Base-by-base conservation (phyloP, 202 grass and related monocot genomes). In the Elaeis oleifera region DNA sequence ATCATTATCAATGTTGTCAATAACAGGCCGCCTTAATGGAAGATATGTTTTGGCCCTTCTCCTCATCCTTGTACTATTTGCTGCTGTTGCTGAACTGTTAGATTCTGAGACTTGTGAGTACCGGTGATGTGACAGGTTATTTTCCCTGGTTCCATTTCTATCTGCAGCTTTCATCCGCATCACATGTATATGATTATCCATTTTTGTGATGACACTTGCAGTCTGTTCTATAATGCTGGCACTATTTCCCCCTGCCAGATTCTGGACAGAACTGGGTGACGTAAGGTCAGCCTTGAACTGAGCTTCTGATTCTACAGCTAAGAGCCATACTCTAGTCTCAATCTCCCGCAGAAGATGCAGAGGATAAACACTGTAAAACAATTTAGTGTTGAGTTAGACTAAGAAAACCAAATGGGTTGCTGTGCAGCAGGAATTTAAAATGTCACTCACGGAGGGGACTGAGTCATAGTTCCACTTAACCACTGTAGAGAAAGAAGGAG, bases 381-480 rank as follows among this genome's bases (percentile, higher is more conserved):
- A 44, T 13, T 44, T 44, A 44, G 36, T 36, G 21, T 57, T 70
- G 9, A 5, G 9, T 28, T 21, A 70, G 54, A 54, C 8, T 5
- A 53, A 67, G 18, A 64, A 31, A 54, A 18, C 54, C 26, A 13
- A 44, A 44, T 44, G 36, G 36, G 36, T 13, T 13, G 36, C 36
- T 44, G 36, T 44, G 36, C 36, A 44, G 36, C 9, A 44, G 36
- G 32, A 13, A 11, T 14, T 44, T 58, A 56, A 20, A 71, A 59
- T 65, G 23, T 67, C 81, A 72, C 81, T 78, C 86, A 97, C 92
- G 79, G 88, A 73, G 92, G 71, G 56, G 80, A 82, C 61, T 91
- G 90, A 67, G 84, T 91, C 59, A 97, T 86, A 67, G 92, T 86
- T 83, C 92, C 92, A 79, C 88, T 97, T 74, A 97, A 85, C 92